phyloP scores from a whole-genome alignment of 768 basidiomycete genomes.

The Sistotremastrum suecicum region DNA sequence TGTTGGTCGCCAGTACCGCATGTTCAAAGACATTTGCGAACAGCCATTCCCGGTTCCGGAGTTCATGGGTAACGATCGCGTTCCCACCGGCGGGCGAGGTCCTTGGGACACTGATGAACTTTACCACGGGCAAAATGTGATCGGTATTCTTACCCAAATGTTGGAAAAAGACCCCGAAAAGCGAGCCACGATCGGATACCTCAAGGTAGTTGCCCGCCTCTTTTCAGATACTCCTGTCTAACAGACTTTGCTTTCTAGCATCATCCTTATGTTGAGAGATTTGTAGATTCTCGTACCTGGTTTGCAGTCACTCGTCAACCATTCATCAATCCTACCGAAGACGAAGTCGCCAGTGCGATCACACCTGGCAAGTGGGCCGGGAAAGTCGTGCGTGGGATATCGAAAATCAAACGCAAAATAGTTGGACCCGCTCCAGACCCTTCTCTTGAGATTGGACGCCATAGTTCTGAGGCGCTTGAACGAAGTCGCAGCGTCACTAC shows the following conservation, averaged over 20 bases:
- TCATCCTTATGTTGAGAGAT: conserved; percentile 37
- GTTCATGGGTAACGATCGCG: conserved; percentile 57
- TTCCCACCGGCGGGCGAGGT: conserved; percentile 50
- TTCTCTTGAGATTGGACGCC: too few species aligned
- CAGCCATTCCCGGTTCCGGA: conserved; percentile 55
- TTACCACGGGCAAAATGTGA: conserved; percentile 45
- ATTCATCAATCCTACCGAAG: too few species aligned
- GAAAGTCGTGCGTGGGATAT: too few species aligned
- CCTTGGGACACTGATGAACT: conserved; percentile 21
- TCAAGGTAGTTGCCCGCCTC: conserved; percentile 43
- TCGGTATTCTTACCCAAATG: conserved; percentile 59
- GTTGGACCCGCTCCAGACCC: too few species aligned
- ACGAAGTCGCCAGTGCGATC: too few species aligned
- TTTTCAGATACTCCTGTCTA: conserved; percentile 11
- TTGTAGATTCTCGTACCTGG: too few species aligned
- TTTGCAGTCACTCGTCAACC: too few species aligned
- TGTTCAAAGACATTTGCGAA: conserved; percentile 71
- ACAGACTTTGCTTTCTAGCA: conserved; percentile 6
- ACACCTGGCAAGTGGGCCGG: too few species aligned
- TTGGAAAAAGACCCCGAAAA: conserved; percentile 66
- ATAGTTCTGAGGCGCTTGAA: too few species aligned
- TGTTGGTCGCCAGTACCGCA: conserved; percentile 45
- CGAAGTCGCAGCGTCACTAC: too few species aligned
- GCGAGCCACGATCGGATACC: conserved; percentile 65
- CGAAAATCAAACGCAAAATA: too few species aligned